phyloP scores from a whole-genome alignment of 805 yeast species.

The Candida ovalis region DNA sequence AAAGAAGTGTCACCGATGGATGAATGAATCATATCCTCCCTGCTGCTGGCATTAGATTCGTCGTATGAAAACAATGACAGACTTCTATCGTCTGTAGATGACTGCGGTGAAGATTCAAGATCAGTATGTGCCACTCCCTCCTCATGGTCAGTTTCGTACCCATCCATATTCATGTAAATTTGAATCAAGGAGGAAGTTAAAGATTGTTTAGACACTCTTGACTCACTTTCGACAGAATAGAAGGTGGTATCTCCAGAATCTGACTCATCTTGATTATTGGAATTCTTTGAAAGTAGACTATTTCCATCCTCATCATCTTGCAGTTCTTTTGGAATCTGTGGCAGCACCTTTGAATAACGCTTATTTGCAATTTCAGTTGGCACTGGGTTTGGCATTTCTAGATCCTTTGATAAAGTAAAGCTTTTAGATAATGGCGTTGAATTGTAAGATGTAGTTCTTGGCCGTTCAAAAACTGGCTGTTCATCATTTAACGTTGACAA shows the following conservation, averaged over 20 bases:
- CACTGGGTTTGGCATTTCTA: no score
- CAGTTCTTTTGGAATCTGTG: no score
- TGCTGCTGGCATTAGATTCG: conserved; percentile 1
- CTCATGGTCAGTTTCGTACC: neutral
- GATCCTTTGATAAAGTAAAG: no score
- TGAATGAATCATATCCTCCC: neutral
- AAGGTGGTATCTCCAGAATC: neutral
- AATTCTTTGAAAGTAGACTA: neutral
- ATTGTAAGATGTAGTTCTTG: neutral
- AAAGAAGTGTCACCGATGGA: neutral
- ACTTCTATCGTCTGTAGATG: conserved; percentile 6
- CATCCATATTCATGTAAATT: conserved; percentile 9
- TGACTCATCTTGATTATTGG: neutral
- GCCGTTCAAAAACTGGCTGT: neutral
- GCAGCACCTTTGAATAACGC: no score
- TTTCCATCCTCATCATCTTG: neutral
- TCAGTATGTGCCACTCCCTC: neutral
- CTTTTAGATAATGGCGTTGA: neutral
- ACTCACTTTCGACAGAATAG: conserved; percentile 1
- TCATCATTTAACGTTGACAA: neutral
- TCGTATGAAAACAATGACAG: conserved; percentile 17
- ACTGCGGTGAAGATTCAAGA: conserved; percentile 1
- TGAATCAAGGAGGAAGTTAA: conserved; percentile 11
- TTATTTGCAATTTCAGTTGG: no score
- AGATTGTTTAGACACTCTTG: conserved; percentile 8